phyloP scores from a whole-genome alignment of 2,329 filamentous ascomycete genomes.

The Aspergillus brunneoviolaceus region DNA sequence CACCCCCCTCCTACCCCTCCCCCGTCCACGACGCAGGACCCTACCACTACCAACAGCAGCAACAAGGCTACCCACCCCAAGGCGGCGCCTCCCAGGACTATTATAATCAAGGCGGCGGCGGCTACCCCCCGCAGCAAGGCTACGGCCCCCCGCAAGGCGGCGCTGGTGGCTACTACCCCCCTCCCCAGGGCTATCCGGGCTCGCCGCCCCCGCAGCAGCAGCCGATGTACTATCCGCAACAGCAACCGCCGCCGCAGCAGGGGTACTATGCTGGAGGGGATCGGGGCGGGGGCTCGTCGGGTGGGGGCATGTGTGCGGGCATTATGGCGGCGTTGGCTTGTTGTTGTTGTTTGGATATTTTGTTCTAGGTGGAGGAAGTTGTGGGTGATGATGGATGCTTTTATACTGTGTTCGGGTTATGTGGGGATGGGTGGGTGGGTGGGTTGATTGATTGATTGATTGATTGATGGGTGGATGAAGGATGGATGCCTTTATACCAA shows the following conservation, averaged over 20 bases:
- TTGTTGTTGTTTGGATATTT: constrained; percentile 52
- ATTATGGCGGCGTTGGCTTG: constrained; percentile 49
- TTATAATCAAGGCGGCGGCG: constrained; percentile 32
- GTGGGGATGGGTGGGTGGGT: no score
- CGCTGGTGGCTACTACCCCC: constrained; percentile 12
- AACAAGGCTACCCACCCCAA: constrained; percentile 20
- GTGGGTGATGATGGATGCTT: not conserved
- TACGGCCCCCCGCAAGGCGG: constrained; percentile 34
- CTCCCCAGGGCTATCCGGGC: constrained; percentile 24
- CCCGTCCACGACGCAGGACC: constrained; percentile 35
- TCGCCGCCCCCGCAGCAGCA: constrained; percentile 30
- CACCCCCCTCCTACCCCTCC: constrained; percentile 40
- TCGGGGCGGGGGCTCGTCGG: constrained; percentile 28
- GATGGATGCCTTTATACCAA: no score
- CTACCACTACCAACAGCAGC: constrained; percentile 22
- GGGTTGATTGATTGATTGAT: no score
- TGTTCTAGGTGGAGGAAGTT: constrained; percentile 35
- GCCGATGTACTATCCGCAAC: constrained; percentile 41
- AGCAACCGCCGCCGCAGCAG: constrained; percentile 38
- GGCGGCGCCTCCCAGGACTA: constrained; percentile 35
- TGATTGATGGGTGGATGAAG: no score
- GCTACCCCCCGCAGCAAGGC: constrained; percentile 21
- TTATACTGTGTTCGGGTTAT: not conserved
- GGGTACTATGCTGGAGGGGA: constrained; percentile 39
- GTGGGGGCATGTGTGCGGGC: constrained; percentile 48